Percentiles rank a stretch among this genome's conserved stretches.
These are phyloP conservation scores for Coemansia aciculifera DNA, from an alignment of 192 early-diverging fungal species.

Conservation along the genomic window DNA sequence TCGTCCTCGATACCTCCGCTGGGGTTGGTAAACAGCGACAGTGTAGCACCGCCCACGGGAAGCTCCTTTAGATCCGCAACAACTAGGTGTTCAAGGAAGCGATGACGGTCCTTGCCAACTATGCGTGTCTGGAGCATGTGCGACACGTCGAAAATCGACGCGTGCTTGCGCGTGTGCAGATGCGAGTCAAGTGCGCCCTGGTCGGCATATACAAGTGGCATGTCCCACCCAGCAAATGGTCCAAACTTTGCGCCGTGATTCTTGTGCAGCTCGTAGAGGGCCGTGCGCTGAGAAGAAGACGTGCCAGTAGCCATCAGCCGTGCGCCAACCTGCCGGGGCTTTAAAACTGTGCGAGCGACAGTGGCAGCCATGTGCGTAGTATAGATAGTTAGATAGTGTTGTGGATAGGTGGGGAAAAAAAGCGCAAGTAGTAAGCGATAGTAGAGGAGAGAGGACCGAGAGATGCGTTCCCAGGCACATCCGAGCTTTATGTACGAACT, in stretches of 20 bases:
- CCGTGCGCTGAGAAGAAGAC: constrained; percentile 64
- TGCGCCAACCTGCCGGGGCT: constrained; percentile 1
- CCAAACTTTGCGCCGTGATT: constrained; percentile 94
- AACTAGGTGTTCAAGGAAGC: constrained; percentile 85
- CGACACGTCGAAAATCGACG: constrained; percentile 96
- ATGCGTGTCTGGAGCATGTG: constrained; percentile 97
- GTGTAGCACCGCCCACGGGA: constrained; percentile 74
- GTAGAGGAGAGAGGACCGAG: not conserved
- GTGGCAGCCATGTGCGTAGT: not conserved
- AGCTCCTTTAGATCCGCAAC: constrained; percentile 86
- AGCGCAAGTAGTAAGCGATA: no score
- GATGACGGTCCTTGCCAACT: constrained; percentile 80
- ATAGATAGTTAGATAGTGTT: not conserved
- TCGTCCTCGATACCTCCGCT: constrained; percentile 98
- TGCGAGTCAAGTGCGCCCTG: constrained; percentile 90
- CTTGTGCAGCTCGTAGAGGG: constrained; percentile 92
- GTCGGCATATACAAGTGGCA: constrained; percentile 90
- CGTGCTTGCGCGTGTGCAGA: constrained; percentile 81
- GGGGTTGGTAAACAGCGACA: constrained; percentile 95
- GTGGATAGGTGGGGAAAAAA: no score
- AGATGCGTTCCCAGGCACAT: not conserved
- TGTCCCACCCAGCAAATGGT: constrained; percentile 94
- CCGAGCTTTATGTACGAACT: not conserved
- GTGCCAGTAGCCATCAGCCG: constrained; percentile 37
- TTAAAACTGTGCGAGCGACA: constrained; percentile 11